Evolutionary conservation across 208 protist genomes (phyloP), one percentile per base, ranked within the genome.

Genomic region (Trypanosoma theileri): DNA sequence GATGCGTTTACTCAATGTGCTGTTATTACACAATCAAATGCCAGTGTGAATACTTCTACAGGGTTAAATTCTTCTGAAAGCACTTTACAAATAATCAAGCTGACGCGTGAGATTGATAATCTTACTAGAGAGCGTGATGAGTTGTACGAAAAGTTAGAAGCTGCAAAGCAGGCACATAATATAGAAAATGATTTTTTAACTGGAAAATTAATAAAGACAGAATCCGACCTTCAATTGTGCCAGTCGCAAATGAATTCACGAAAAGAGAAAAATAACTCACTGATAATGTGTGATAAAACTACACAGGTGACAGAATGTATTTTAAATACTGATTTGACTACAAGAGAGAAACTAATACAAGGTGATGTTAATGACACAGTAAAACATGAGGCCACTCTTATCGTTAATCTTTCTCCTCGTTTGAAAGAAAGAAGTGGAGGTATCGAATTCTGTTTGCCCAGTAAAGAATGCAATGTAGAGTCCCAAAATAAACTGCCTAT

Each of bases 151-250:
- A 21, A 54, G 13, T 55, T 62, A 42, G 55, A 69, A 28, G 8
- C 55, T 21, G 1, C 61, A 22, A 61, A 69, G 17, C 42, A 55
- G 10, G 31, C 54, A 14, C 55, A 69, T 51, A 52, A 16, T 42
- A 62, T 69, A 54, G 65, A 62, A 69, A 62, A 16, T 9, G 40
- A 46, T 44, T 62, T 55, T 12, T 69, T 69, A 28, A 69, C 65
- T 44, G 65, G 16, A 51, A 62, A 46, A 44, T 21, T 62, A 41
- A 31, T 69, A 35, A 62, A 54, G 54, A 21, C 55, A 21, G 65
- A 62, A 44, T 42, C 41, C 13, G 21, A 56, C 3, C 53, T 52
- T 13, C 10, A 42, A 50, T 6, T 40, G 26, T 61, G 21, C 44
- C 65, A 40, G 3, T 26, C n/a, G 22, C 31, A 61, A 42, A 4